Evolutionary conservation across 495 filamentous ascomycete species (phyloP).

Genomic region (Trichodelitschia bisporula): DNA sequence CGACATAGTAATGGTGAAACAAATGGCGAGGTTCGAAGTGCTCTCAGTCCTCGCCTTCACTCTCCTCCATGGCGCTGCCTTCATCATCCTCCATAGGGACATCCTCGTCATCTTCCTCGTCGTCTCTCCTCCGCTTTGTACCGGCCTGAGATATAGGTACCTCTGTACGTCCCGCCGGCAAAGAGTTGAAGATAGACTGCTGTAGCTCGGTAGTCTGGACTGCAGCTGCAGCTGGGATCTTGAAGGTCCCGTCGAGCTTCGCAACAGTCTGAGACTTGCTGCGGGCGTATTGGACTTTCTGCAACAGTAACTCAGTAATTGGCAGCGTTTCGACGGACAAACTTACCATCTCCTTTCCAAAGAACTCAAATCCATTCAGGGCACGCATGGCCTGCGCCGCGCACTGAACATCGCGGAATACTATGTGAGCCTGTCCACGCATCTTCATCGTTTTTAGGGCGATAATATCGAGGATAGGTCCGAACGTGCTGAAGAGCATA

Average conservation of each 20-base stretch:
- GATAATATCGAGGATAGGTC: constrained; percentile 81
- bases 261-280: constrained; percentile 62
- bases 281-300: constrained; percentile 81
- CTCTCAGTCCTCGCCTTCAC: constrained; percentile 10
- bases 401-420: constrained; percentile 64
- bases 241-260: constrained; percentile 77
- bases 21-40: too few relatives aligned
- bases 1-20: too few relatives aligned
- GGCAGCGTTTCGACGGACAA: neutral
- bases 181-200: constrained; percentile 43
- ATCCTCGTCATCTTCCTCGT: constrained; percentile 1
- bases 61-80: constrained; percentile 4
- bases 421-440: constrained; percentile 86
- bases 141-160: constrained; percentile 15
- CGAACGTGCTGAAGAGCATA: constrained; percentile 82
- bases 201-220: constrained; percentile 40
- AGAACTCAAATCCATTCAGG: constrained; percentile 66
- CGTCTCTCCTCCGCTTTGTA: neutral
- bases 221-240: constrained; percentile 26
- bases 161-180: constrained; percentile 28
- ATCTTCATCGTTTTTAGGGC: constrained; percentile 69
- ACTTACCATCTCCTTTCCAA: constrained; percentile 68
- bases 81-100: constrained; percentile 12
- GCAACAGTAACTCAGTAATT: neutral
- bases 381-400: constrained; percentile 79